Conservation (phyloP, 2,329 filamentous ascomycete genomes). For the Aspergillus sp. region DNA sequence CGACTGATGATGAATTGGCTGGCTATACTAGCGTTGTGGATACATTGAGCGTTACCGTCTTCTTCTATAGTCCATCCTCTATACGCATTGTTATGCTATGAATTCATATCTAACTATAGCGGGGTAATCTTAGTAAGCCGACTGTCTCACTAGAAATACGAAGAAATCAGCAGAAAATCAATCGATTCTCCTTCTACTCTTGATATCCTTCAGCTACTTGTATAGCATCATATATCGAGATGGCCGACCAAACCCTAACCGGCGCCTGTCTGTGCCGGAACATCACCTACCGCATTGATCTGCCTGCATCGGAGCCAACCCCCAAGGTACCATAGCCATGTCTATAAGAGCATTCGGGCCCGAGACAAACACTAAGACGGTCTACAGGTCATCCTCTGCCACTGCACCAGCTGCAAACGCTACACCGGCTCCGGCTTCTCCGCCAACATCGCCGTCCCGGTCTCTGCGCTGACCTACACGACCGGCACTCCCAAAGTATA, state of each 20-base stretch:
- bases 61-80: no score
- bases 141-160: no score
- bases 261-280: conserved; percentile 14
- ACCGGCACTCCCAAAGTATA: conserved; percentile 19
- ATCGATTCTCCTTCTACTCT: no score
- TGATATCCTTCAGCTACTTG: no score
- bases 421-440: conserved; percentile 25
- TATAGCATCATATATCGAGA: not conserved
- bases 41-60: no score
- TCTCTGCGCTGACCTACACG: conserved; percentile 14
- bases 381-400: conserved; percentile 20
- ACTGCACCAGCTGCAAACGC: conserved; percentile 25
- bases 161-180: no score
- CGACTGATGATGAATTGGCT: no score
- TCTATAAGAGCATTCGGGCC: no score
- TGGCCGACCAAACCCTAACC: conserved; percentile 12
- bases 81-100: no score
- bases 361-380: no score
- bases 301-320: conserved; percentile 10
- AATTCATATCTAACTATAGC: no score
- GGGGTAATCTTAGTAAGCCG: not conserved
- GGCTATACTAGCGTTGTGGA: no score
- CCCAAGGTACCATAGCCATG: conserved; percentile 25
- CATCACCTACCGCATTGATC: conserved; percentile 13
- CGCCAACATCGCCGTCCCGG: conserved; percentile 19